Percentiles rank a stretch among this genome's conserved stretches.
Conservation (phyloP, 2,329 filamentous ascomycete genomes). For the Colletotrichum incanum region DNA sequence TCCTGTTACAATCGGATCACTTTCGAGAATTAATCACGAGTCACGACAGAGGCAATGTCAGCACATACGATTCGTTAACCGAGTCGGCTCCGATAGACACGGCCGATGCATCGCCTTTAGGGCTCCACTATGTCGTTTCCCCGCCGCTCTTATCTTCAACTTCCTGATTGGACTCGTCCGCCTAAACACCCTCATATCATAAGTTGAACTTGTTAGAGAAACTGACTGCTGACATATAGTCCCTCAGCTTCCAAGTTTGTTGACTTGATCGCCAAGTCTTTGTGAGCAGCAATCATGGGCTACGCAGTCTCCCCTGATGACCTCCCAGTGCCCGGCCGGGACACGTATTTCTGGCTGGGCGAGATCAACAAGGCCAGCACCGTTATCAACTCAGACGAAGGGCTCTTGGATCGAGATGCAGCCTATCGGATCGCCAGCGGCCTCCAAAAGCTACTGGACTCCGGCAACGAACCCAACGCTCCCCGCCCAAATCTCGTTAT, state of each 20-base stretch:
- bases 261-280: too few species aligned
- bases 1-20: not conserved
- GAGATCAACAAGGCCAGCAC: slow-evolving; percentile 40
- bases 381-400: slow-evolving; percentile 37
- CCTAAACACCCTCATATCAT: not conserved
- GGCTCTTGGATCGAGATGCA: slow-evolving; percentile 15
- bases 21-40: not conserved
- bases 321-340: slow-evolving; percentile 33
- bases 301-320: slow-evolving; percentile 16
- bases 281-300: slow-evolving; percentile 1
- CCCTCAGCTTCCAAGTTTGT: too few species aligned
- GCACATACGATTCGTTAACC: slow-evolving; percentile 13
- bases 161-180: not conserved
- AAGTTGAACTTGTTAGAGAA: not conserved
- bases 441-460: slow-evolving; percentile 26
- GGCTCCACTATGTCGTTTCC: slow-evolving; percentile 24
- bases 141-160: slow-evolving; percentile 26
- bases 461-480: slow-evolving; percentile 19
- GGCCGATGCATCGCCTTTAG: slow-evolving; percentile 23
- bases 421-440: slow-evolving; percentile 25
- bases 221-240: too few species aligned
- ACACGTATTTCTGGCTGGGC: slow-evolving; percentile 37
- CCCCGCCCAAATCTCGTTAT: slow-evolving; percentile 36
- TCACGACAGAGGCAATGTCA: not conserved
- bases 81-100: slow-evolving; percentile 32